A percentile compares a stretch with the other conserved stretches of the same genome.
These are phyloP conservation scores for Prunus mume DNA, from an alignment of 306 rosid genomes.

Conservation along the genomic window DNA sequence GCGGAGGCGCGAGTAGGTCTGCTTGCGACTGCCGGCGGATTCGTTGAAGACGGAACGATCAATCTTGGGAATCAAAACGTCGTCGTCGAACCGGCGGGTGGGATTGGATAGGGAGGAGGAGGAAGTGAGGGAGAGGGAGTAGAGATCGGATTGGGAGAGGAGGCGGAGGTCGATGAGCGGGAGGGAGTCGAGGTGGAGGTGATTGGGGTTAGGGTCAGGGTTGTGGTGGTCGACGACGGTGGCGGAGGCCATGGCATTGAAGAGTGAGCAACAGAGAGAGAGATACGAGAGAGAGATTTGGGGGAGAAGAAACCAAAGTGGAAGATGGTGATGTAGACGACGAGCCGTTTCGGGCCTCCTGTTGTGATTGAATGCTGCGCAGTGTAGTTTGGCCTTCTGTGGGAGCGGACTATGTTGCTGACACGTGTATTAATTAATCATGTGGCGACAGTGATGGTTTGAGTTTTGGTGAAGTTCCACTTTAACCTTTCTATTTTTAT, in stretches of 20 bases:
- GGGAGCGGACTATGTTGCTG: background rate
- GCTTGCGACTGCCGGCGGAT: slow-evolving; percentile 93
- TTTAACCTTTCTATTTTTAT: too few relatives aligned
- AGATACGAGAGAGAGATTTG: background rate
- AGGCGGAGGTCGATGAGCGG: slow-evolving; percentile 63
- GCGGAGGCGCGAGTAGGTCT: slow-evolving; percentile 81
- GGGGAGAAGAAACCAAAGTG: background rate
- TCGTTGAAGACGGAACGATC: slow-evolving; percentile 92
- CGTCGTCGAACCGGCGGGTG: slow-evolving; percentile 35
- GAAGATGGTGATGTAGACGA: background rate
- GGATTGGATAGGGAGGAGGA: slow-evolving; percentile 29
- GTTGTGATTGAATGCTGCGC: background rate
- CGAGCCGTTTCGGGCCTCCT: background rate
- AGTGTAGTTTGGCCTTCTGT: background rate
- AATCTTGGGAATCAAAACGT: slow-evolving; percentile 60
- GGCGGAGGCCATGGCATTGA: slow-evolving; percentile 51
- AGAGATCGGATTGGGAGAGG: slow-evolving; percentile 72
- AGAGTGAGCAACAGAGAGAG: background rate
- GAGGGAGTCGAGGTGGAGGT: slow-evolving; percentile 31
- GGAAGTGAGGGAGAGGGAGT: slow-evolving; percentile 50
- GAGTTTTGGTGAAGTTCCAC: too few relatives aligned
- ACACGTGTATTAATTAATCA: background rate
- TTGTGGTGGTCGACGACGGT: slow-evolving; percentile 18
- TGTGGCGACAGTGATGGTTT: too few relatives aligned
- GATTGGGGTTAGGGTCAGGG: slow-evolving; percentile 10